Conservation (phyloP, 176 grass and related monocot species). For the Aegilops umbellulata region DNA sequence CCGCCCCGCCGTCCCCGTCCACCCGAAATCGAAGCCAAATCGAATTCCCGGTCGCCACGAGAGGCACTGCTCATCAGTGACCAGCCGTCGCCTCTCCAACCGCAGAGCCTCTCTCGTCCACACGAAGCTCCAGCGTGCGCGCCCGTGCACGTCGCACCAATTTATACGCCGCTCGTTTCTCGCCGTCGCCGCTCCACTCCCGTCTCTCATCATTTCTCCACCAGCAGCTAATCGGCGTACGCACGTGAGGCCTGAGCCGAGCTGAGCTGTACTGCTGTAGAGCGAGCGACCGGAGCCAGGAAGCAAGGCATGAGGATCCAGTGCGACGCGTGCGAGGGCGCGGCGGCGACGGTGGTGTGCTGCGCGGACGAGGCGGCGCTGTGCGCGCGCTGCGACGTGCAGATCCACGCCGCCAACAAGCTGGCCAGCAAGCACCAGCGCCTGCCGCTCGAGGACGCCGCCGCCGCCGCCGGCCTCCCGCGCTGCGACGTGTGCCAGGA, state of each 20-base stretch:
- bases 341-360: slow-evolving; percentile 69
- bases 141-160: neutral
- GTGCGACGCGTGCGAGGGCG: slow-evolving; percentile 76
- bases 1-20: neutral
- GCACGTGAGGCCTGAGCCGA: neutral
- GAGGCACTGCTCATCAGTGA: neutral
- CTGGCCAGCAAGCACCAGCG: slow-evolving; percentile 82
- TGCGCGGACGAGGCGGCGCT: slow-evolving; percentile 91
- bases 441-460: slow-evolving; percentile 40
- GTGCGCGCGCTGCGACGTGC: slow-evolving; percentile 70
- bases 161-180: slow-evolving; percentile 25
- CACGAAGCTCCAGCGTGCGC: neutral
- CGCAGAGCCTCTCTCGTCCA: slow-evolving; percentile 4
- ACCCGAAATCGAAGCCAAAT: slow-evolving; percentile 10
- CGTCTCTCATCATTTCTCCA: neutral
- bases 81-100: neutral
- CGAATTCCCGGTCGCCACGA: neutral
- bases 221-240: neutral
- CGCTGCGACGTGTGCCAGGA: slow-evolving; percentile 89
- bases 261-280: neutral
- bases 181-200: neutral
- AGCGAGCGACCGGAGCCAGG: neutral
- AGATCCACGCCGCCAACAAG: slow-evolving; percentile 80
- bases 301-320: slow-evolving; percentile 60
- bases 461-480: slow-evolving; percentile 28